Evolutionary conservation across 495 filamentous ascomycete genomes (phyloP), one percentile per base, ranked within the genome.

Genomic region (Delitschia confertaspora): DNA sequence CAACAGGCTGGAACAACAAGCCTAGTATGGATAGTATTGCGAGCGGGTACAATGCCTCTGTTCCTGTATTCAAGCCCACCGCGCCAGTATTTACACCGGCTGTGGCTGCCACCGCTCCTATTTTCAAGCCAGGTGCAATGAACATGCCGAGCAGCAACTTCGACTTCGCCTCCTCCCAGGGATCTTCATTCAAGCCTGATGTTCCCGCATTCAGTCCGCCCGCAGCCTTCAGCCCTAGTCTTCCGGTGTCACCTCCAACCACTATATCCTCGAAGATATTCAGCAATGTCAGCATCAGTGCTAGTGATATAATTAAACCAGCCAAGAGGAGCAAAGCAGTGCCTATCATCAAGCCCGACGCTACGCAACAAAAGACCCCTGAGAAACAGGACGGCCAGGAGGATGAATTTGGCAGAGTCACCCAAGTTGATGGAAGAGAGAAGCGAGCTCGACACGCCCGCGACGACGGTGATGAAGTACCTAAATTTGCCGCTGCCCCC

Each of bases 131-230:
- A 38, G 27, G 31, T 53, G 23, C 7, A 3, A 47, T 34, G 46
- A 41, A 42, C 38, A 38, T 58, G 18, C 55, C 58, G 3, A 61
- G 61, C 21, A 73, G 73, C 53, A 74, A 80, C 35, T 88, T 93
- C 67, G 82, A 72, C 60, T 89, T 88, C 63, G 82, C 79, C 10
- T 65, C 79, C 5, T 65, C 79, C 5, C 70, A 65, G 38, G 71
- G 74, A 1, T 72, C 80, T 25, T 74, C 76, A 2, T 86, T 95
- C 68, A 83, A 85, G 41, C 82, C 86, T 0, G 80, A 82, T 60
- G 88, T 83, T 6, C 84, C 87, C 26, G 70, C 72, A 4, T 95
- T 95, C 62, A 83, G 78, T 25, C 86, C 87, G 19, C 19, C n/a
- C n/a, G 5, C 24, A 30, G 8, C 21, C 10, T 3, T 33, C 16